Percentiles rank a stretch among this genome's conserved stretches.
phyloP scores from a whole-genome alignment of 2,329 filamentous ascomycete genomes.

The Apiospora arundinis region DNA sequence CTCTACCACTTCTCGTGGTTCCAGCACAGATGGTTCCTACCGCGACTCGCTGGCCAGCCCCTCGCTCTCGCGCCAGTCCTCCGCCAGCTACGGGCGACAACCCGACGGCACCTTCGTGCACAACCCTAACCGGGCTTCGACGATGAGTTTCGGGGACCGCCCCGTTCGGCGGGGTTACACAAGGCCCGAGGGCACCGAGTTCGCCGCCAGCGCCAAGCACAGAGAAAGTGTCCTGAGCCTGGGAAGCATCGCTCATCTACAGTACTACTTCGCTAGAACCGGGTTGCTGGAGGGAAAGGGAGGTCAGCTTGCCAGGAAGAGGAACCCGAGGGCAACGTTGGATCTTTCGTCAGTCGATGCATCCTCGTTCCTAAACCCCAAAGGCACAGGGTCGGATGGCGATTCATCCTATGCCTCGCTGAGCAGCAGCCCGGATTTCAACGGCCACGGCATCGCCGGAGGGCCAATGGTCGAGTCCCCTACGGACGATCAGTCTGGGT shows the following conservation, averaged over 20 bases:
- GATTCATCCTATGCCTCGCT: slow-evolving; percentile 68
- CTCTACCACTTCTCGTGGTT: slow-evolving; percentile 64
- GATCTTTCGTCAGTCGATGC: slow-evolving; percentile 60
- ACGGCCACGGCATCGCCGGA: slow-evolving; percentile 45
- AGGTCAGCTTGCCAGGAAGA: slow-evolving; percentile 79
- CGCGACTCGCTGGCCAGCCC: slow-evolving; percentile 64
- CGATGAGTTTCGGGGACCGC: slow-evolving; percentile 48
- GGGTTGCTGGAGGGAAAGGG: slow-evolving; percentile 93
- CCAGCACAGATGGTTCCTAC: slow-evolving; percentile 54
- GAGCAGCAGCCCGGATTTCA: slow-evolving; percentile 63
- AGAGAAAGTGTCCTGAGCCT: slow-evolving; percentile 95
- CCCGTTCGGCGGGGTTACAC: slow-evolving; percentile 77
- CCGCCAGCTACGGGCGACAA: slow-evolving; percentile 59
- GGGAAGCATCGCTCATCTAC: slow-evolving; percentile 94
- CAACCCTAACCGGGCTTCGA: slow-evolving; percentile 54
- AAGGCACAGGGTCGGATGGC: slow-evolving; percentile 52
- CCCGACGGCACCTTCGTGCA: slow-evolving; percentile 50
- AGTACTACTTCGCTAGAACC: slow-evolving; percentile 97
- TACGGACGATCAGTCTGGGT: slow-evolving; percentile 50
- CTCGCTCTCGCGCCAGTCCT: slow-evolving; percentile 65
- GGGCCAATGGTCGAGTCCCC: slow-evolving; percentile 55
- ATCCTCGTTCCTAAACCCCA: slow-evolving; percentile 46
- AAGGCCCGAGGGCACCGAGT: slow-evolving; percentile 84
- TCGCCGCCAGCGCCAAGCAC: slow-evolving; percentile 87
- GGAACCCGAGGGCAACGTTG: slow-evolving; percentile 63